phyloP scores from a whole-genome alignment of 441 rosid genomes.

The Corymbia calophylla region DNA sequence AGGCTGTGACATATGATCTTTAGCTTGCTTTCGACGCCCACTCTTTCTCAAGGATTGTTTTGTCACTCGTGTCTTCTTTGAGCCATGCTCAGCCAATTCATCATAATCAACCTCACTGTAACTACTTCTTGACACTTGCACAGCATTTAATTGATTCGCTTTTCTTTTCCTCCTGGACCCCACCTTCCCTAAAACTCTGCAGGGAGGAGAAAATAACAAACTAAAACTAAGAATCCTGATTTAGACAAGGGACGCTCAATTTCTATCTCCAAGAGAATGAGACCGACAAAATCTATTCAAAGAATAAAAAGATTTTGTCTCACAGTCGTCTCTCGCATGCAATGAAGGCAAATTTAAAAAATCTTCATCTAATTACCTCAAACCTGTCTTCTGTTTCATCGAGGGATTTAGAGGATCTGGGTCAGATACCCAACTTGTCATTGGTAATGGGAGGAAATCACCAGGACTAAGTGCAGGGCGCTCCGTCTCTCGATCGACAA shows the following conservation, averaged over 20 bases:
- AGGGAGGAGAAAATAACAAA: background rate
- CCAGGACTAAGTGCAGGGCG: constrained; percentile 61
- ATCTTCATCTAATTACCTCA: constrained; percentile 27
- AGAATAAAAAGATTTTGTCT: background rate
- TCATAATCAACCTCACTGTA: background rate
- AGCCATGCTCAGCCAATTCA: background rate
- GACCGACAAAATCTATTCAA: background rate
- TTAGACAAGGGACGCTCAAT: background rate
- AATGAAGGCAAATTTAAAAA: background rate
- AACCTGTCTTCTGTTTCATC: constrained; percentile 29
- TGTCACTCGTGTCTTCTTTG: background rate
- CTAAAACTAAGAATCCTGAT: background rate
- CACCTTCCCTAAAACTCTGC: background rate
- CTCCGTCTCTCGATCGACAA: constrained; percentile 77
- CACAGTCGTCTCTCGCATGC: background rate
- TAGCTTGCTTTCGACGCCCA: background rate
- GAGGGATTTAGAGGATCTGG: constrained; percentile 11
- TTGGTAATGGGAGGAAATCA: constrained; percentile 41
- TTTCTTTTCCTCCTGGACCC: background rate
- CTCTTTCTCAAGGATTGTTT: background rate
- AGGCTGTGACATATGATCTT: background rate
- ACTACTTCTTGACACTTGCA: background rate
- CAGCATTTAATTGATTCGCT: background rate
- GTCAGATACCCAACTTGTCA: constrained; percentile 20
- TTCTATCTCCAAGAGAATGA: background rate